phyloP scores from a whole-genome alignment of 345 rosid species.

The Gossypioides kirkii region DNA sequence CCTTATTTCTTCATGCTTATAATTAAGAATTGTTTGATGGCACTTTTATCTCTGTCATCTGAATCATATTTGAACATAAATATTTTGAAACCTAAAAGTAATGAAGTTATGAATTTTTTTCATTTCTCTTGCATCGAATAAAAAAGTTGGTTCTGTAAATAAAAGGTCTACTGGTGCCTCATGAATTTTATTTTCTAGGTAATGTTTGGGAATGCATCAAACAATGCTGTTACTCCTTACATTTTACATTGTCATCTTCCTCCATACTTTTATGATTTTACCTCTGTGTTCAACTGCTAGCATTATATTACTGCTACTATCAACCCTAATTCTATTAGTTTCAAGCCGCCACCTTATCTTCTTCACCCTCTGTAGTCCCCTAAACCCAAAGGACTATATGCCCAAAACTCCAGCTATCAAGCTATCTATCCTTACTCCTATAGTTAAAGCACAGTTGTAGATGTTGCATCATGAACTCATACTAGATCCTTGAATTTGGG shows the following conservation, averaged over 20 bases:
- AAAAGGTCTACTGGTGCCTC: background rate
- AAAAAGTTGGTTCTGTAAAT: background rate
- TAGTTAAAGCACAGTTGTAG: background rate
- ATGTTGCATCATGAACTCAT: constrained; percentile 2
- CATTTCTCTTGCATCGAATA: background rate
- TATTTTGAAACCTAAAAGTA: background rate
- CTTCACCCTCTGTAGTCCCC: background rate
- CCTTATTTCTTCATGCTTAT: no score
- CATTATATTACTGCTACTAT: background rate
- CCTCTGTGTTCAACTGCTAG: background rate
- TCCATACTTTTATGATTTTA: background rate
- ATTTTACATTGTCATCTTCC: background rate
- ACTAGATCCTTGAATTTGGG: background rate
- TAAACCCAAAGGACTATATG: background rate
- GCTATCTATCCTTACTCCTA: background rate
- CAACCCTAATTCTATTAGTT: background rate
- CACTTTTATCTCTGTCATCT: background rate
- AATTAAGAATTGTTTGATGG: background rate
- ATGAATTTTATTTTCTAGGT: background rate
- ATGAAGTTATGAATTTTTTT: background rate
- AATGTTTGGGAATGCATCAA: background rate
- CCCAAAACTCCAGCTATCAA: background rate
- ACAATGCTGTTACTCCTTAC: background rate
- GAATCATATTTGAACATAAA: background rate
- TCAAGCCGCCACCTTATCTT: background rate